Base-by-base conservation (phyloP, 2,329 filamentous ascomycete genomes). In the Lachnellula willkommii region DNA sequence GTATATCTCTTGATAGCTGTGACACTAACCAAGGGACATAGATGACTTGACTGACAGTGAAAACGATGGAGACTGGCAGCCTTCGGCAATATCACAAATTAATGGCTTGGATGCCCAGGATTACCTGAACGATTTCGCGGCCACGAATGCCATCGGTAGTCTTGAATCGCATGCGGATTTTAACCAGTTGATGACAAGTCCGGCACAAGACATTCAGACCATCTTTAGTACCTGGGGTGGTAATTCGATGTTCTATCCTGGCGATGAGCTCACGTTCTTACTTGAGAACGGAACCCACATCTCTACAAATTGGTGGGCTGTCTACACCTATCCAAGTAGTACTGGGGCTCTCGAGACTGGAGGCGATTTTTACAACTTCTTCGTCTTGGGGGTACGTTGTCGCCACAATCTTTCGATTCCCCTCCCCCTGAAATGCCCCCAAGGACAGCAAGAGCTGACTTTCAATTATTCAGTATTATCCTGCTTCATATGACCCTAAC, bases 21-120 rank as follows among this genome's bases (percentile, higher is more conserved):
- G 24, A 9, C 58, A 36, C 47, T 32, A 39, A 11, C 22, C 26
- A 20, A 35, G 14, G 9, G 9, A 37, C 12, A 22, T 36, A 58
- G 59, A 58, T 22, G 63, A 66, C 26, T 50, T 66, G 11, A 60
- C 74, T n/a, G 73, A 77, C 52, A 68, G 63, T 22, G 36, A 54
- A 6, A 47, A 36, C 17, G 39, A 36, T 26, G 73, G 68, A 6
- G 66, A 8, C 15, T 59, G 49, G 14, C 47, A 59, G 60, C 72
- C 58, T 68, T 79, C 77, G 1, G 72, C 79, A 1, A 73, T 85
- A 32, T 66, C 70, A 1, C 70, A 74, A 53, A 83, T 85, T 65
- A 79, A 86, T 60, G 81, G 77, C 26, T 65, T 75, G 46, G 72
- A 81, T 49, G 78, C 75, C 2, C 73, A 72, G 3, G 69, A 72